Evolutionary conservation across 2,329 filamentous ascomycete genomes (phyloP).

Genomic region (Cytospora leucostoma): DNA sequence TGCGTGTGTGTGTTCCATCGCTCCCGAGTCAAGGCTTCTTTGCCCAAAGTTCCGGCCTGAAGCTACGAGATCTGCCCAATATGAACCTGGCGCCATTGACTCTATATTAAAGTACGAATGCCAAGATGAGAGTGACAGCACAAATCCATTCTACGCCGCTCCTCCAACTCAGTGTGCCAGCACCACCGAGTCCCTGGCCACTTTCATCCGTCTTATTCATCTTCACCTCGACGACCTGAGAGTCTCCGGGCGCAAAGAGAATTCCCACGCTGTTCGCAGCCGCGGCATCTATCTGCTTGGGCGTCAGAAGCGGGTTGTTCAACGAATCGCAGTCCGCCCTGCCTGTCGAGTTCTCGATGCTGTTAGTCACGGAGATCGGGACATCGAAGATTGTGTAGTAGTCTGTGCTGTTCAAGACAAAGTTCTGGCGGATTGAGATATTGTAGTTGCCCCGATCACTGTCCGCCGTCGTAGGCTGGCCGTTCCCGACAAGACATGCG

Average conservation of each 20-base stretch:
- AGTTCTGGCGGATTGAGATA: conserved; percentile 71
- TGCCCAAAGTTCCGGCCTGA: neutral
- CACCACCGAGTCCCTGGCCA: conserved; percentile 36
- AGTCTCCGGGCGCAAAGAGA: conserved; percentile 54
- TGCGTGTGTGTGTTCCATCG: no score
- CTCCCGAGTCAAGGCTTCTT: no score
- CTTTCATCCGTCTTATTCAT: conserved; percentile 26
- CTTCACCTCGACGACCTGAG: conserved; percentile 46
- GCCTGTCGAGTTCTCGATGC: conserved; percentile 48
- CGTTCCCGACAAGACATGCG: conserved; percentile 65
- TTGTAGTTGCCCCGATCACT: conserved; percentile 66
- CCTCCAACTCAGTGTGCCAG: conserved; percentile 38
- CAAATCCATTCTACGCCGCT: conserved; percentile 39
- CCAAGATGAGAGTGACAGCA: conserved; percentile 36
- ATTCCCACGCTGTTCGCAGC: conserved; percentile 48
- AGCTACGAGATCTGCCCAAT: neutral
- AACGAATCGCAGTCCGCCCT: conserved; percentile 53
- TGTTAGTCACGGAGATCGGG: conserved; percentile 68
- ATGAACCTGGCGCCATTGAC: neutral
- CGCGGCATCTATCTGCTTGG: conserved; percentile 46
- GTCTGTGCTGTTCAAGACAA: conserved; percentile 63
- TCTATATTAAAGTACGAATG: conserved; percentile 35
- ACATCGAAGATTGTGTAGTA: conserved; percentile 72
- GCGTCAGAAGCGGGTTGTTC: conserved; percentile 52
- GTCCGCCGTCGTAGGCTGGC: conserved; percentile 45